Evolutionary conservation across 78 protist species (phyloP).

Genomic region (Guillardia theta): DNA sequence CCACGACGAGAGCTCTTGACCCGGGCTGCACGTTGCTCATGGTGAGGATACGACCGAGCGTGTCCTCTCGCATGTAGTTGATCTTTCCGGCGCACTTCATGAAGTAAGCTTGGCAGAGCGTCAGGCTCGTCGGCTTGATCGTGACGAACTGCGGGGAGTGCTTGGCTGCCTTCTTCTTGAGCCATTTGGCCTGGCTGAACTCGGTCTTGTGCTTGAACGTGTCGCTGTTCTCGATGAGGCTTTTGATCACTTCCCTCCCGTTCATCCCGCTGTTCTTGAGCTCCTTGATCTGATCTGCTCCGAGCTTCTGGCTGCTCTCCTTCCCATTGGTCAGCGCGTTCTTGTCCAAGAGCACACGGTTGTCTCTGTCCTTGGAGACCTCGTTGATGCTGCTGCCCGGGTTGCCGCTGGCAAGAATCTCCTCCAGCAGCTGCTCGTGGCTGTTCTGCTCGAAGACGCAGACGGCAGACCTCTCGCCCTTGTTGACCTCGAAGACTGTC

Average conservation of each 20-base stretch:
- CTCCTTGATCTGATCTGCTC: background rate
- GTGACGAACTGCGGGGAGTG: background rate
- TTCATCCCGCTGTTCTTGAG: background rate
- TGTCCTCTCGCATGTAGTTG: background rate
- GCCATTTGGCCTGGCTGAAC: constrained; percentile 8
- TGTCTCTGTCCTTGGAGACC: too few relatives aligned
- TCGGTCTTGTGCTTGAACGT: constrained; percentile 2
- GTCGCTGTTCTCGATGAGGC: constrained; percentile 8
- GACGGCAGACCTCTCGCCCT: background rate
- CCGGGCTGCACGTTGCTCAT: background rate
- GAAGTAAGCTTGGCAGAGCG: constrained; percentile 12
- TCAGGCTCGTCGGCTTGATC: background rate
- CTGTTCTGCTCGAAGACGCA: background rate
- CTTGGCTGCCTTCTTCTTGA: background rate
- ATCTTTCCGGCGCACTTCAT: background rate
- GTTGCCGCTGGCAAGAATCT: too few relatives aligned
- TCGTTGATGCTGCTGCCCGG: too few relatives aligned
- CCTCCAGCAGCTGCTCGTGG: background rate
- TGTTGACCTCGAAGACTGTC: background rate
- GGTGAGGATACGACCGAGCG: background rate
- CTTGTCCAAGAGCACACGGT: background rate
- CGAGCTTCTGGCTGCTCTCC: background rate
- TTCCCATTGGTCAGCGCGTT: background rate
- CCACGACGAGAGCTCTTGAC: background rate
- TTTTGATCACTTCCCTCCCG: background rate